Evolutionary conservation across 1,284 basidiomycete genomes (phyloP).

Genomic region (Inonotus obliquus): DNA sequence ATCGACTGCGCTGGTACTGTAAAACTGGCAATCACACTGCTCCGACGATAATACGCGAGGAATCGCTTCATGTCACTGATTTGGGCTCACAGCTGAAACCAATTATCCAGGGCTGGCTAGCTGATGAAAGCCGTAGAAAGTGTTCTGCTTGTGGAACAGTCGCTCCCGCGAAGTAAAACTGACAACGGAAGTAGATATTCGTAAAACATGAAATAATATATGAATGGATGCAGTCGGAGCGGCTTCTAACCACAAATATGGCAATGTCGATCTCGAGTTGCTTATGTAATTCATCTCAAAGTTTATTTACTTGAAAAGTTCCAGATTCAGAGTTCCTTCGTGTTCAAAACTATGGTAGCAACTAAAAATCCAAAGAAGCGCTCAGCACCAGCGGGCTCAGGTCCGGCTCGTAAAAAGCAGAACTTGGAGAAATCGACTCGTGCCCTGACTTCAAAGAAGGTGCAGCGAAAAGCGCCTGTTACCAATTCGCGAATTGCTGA

Average conservation of each 20-base stretch:
- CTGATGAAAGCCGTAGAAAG: slow-evolving; percentile 34
- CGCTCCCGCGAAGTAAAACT: slow-evolving; percentile 31
- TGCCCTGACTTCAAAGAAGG: neutral
- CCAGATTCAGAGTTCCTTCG: no score
- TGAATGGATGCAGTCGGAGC: no score
- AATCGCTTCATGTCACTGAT: slow-evolving; percentile 85
- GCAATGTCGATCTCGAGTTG: no score
- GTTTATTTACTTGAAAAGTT: neutral
- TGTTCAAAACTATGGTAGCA: slow-evolving; percentile 1
- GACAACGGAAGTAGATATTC: neutral
- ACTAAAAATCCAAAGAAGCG: slow-evolving; percentile 6
- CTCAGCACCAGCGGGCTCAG: neutral
- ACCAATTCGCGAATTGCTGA: slow-evolving; percentile 12
- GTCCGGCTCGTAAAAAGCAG: neutral
- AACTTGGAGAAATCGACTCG: neutral
- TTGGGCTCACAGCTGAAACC: slow-evolving; percentile 94
- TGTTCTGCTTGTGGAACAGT: slow-evolving; percentile 41
- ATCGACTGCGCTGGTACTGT: slow-evolving; percentile 95
- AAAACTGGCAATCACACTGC: slow-evolving; percentile 57
- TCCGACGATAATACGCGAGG: slow-evolving; percentile 85
- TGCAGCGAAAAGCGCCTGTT: slow-evolving; percentile 20
- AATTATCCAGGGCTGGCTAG: slow-evolving; percentile 77
- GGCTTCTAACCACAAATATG: neutral
- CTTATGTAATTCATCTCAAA: neutral
- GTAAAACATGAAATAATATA: neutral